Conservation (phyloP, 306 rosid species). For the Corylus avellana region DNA sequence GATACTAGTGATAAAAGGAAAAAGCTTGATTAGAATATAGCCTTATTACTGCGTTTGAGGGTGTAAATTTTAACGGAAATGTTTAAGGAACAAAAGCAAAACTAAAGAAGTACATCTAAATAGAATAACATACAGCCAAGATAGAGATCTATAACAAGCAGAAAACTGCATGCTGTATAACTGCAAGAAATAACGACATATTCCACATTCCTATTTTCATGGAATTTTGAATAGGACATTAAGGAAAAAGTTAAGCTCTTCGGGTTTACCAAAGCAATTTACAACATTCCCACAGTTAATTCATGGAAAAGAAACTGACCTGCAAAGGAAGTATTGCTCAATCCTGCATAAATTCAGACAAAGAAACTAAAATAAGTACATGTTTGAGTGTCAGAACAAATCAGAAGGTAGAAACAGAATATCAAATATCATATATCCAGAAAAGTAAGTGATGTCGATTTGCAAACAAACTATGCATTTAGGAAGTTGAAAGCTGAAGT, state of each 20-base stretch:
- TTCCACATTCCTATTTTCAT: slow-evolving; percentile 14
- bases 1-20: neutral
- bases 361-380: slow-evolving; percentile 34
- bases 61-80: neutral
- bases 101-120: neutral
- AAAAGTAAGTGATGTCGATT: neutral
- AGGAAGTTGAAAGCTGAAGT: neutral
- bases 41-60: neutral
- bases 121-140: neutral
- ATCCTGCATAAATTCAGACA: slow-evolving; percentile 58
- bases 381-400: slow-evolving; percentile 12
- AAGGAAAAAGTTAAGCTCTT: neutral
- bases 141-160: neutral
- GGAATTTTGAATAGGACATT: neutral
- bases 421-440: neutral
- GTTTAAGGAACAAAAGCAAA: neutral
- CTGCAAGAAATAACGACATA: neutral
- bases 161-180: neutral
- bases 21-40: neutral
- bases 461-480: neutral
- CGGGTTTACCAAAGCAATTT: neutral
- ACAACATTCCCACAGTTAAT: slow-evolving; percentile 7
- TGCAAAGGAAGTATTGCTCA: slow-evolving; percentile 81
- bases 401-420: slow-evolving; percentile 3
- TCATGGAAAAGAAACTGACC: slow-evolving; percentile 55